Conservation (phyloP, 305 asterid genomes). For the Fraxinus albicans region DNA sequence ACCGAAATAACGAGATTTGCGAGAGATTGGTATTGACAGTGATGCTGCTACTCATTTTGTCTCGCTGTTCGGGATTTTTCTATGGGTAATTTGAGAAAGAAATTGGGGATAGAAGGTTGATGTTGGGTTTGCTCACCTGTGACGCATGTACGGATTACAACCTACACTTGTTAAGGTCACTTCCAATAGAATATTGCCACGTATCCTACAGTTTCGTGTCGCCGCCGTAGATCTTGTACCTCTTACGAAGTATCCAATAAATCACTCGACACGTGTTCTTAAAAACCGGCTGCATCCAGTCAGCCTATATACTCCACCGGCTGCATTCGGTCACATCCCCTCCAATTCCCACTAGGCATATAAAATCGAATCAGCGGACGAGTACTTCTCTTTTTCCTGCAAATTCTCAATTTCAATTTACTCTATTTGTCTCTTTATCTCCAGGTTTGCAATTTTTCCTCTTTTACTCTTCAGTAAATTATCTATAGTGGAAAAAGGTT, state of each 20-base stretch:
- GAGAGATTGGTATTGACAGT: conserved; percentile 14
- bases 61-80: neutral
- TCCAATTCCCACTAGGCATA: conserved; percentile 60
- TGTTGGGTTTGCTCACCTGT: neutral
- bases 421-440: conserved; percentile 24
- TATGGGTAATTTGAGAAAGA: neutral
- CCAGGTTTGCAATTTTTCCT: conserved; percentile 36
- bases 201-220: conserved; percentile 37
- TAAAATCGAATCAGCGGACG: conserved; percentile 35
- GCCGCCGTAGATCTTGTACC: conserved; percentile 57
- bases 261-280: conserved; percentile 37
- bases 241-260: conserved; percentile 24
- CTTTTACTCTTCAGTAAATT: neutral
- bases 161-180: conserved; percentile 24
- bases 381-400: neutral
- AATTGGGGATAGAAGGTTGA: neutral
- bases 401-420: conserved; percentile 20
- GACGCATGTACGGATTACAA: neutral
- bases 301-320: conserved; percentile 33
- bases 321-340: conserved; percentile 44
- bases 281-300: conserved; percentile 43
- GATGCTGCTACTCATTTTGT: conserved; percentile 26
- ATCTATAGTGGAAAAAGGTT: neutral
- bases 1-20: conserved; percentile 34
- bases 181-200: conserved; percentile 44